Evolutionary conservation across 345 rosid genomes (phyloP), one percentile per base, ranked within the genome.

Genomic region (Camelina neglecta): DNA sequence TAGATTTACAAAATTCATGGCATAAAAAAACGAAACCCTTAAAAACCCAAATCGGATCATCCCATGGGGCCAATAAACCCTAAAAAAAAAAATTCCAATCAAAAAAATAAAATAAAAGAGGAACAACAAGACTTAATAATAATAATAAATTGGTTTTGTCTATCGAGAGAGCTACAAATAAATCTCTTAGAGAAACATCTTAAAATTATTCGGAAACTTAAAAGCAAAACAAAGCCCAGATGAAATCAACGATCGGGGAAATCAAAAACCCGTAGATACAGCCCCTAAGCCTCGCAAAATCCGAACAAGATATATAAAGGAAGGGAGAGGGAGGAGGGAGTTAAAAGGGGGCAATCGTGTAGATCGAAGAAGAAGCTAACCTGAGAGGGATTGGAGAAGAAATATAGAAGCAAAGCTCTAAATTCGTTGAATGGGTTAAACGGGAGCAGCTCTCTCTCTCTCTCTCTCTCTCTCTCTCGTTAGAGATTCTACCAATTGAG

Each of bases 281-380:
- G 5, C 31, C 31, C 31, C 31, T 76, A 76, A 77, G 79, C 72
- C 63, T 41, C 42, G 70, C 44, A 42, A 44, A 67, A 55, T 77
- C 73, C 45, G 33, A 74, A 64, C 4, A 13, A 39, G 1, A 45
- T 51, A 38, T 51, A 42, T 3, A 38, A 24, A 31, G 5, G 31
- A 41, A 49, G n/a, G n/a, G n/a, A n/a, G n/a, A 18, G 48, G 56
- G 56, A 31, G 8, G 36, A 6, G 35, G 35, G 29, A 26, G 29
- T 73, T 71, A 41, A 53, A 4, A 7, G 35, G 21, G 48, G 57
- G 53, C 24, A 73, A 50, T 48, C 82, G 72, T 16, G 64, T 21
- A 79, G 91, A 90, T 87, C 88, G 87, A 84, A 75, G 87, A 84
- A 75, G 87, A 84, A 75, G 51, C 84, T 71, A 84, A 85, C 89